These are phyloP conservation scores for Endogone sp. DNA, from an alignment of 192 early-diverging fungal species.

Conservation along the genomic window DNA sequence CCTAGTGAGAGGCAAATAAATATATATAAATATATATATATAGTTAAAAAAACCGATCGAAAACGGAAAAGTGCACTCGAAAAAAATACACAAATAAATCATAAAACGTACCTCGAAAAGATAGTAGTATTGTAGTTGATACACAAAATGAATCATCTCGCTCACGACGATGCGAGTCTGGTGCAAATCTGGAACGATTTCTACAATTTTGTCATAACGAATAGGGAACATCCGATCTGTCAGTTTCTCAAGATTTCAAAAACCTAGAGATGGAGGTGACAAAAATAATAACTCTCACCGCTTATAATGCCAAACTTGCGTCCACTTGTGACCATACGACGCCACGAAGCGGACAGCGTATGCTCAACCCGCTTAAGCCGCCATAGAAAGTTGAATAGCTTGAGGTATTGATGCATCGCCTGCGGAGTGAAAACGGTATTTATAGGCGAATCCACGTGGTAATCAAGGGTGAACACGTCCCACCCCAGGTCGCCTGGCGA, in stretches of 20 bases:
- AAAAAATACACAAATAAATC: background rate
- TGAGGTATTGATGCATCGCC: conserved; percentile 76
- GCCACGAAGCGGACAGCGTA: conserved; percentile 71
- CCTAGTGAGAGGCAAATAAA: conserved; percentile 40
- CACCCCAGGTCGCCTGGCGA: conserved; percentile 72
- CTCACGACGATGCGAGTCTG: conserved; percentile 61
- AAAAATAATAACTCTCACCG: conserved; percentile 19
- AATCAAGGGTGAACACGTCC: conserved; percentile 92
- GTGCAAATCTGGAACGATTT: conserved; percentile 60
- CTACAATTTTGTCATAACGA: conserved; percentile 22
- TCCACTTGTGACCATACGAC: conserved; percentile 65
- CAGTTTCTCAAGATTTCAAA: background rate
- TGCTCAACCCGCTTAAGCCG: conserved; percentile 84
- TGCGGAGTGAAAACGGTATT: conserved; percentile 74
- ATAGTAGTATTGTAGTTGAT: conserved; percentile 92
- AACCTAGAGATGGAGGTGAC: background rate
- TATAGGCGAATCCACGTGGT: conserved; percentile 78
- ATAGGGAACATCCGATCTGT: background rate
- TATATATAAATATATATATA: too few relatives aligned
- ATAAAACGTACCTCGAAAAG: conserved; percentile 73
- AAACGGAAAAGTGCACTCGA: background rate
- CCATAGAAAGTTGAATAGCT: conserved; percentile 88
- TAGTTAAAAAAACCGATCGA: too few relatives aligned
- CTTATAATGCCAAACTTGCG: conserved; percentile 42
- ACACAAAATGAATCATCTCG: conserved; percentile 93